A percentile compares a stretch with the other conserved stretches of the same genome.
These are phyloP conservation scores for Scedosporium boydii DNA, from an alignment of 2,329 filamentous ascomycete genomes.

Conservation along the genomic window DNA sequence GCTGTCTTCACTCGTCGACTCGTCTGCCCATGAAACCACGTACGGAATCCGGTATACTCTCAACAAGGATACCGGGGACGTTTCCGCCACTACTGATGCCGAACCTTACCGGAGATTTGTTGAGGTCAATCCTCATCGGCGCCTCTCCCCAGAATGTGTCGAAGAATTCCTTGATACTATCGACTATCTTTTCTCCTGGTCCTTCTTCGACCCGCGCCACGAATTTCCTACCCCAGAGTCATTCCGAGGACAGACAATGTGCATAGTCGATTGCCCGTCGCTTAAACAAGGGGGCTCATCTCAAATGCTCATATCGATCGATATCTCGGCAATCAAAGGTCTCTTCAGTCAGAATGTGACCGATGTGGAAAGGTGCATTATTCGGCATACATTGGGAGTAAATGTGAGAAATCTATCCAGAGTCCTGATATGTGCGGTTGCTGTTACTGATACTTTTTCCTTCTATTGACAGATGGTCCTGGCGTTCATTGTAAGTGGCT, in stretches of 20 bases:
- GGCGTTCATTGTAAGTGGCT: neutral
- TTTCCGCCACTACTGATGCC: neutral
- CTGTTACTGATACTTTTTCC: neutral
- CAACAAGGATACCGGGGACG: neutral
- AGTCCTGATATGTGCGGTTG: neutral
- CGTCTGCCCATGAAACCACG: slow-evolving; percentile 1
- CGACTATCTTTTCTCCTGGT: slow-evolving; percentile 3
- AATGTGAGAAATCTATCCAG: neutral
- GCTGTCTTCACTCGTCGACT: neutral
- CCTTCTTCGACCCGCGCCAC: neutral
- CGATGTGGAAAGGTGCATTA: neutral
- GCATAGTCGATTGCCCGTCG: slow-evolving; percentile 3
- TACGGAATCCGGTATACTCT: neutral
- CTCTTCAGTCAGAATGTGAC: slow-evolving; percentile 1
- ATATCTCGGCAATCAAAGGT: neutral
- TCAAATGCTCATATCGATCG: slow-evolving; percentile 1
- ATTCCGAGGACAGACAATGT: neutral
- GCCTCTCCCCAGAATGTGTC: neutral
- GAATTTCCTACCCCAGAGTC: neutral
- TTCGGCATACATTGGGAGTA: slow-evolving; percentile 1
- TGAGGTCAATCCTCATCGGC: neutral
- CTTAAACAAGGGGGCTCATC: neutral
- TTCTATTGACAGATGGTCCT: neutral
- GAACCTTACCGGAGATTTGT: slow-evolving; percentile 2
- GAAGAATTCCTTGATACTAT: neutral